Base-by-base conservation (phyloP, 805 yeast species). In the Metschnikowia dekortorum region DNA sequence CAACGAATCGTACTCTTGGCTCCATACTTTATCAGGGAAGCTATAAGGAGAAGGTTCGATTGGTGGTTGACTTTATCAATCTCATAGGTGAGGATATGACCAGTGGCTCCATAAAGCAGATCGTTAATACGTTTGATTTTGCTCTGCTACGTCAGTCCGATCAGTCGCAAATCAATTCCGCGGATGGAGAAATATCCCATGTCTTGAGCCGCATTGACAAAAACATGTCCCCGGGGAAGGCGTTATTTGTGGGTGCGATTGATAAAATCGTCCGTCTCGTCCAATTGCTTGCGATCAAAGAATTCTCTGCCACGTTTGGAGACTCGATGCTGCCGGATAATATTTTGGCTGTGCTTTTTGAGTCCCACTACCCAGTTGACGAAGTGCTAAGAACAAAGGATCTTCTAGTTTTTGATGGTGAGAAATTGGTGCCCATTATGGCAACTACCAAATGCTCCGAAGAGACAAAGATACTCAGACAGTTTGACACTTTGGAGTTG, bases 11-110 rank as follows among this genome's bases (percentile, higher is more conserved):
- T 6, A 50, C 50, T 4, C 33, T 57, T 26, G 52, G 59, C 39
- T 36, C 55, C 32, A 52, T 57, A 2, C 35, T 57, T 4, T 36
- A 47, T 3, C 56, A 55, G 32, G 61, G 61, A 30, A 48, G 58
- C 2, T 57, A 57, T 46, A 57, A 55, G 39, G 61, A 57, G 30
- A 52, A 54, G 31, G 47, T 55, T 4, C 50, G 54, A 9, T 50
- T 57, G 13, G 58, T 57, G 11, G 50, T 52, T 6, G 53, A 49
- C 6, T 57, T 55, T 35, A 37, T 57, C 34, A 48, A 42, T 26
- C 43, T 40, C 6, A 14, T 49, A 9, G 39, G 47, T 4, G 38
- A 47, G 4, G 44, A 43, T 4, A 38, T 40, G 8, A 49, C 50
- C 6, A 46, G 50, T 28, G 53, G 56, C n/a, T 46, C 52, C n/a